Base-by-base conservation (phyloP, 306 rosid genomes). In the Dalbergia cultrata region DNA sequence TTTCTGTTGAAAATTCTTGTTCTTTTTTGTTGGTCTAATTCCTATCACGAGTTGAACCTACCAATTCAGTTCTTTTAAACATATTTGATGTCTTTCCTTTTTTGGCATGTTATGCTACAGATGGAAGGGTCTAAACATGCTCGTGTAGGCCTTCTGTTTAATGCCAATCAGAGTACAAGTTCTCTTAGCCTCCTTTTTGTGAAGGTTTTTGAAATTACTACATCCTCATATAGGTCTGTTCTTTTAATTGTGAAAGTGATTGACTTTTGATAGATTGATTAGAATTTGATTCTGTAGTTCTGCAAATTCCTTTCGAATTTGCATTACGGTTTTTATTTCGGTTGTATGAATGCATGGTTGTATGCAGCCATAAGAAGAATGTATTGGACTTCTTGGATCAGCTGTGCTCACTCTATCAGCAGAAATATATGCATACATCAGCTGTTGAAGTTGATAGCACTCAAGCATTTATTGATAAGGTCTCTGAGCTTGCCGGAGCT, bases 141-240 rank as follows among this genome's bases (percentile, higher is more conserved):
- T 84, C 92, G 99, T 70, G 82, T 93, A 17, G 98, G 98, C 33
- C 73, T 95, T 84, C 83, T 95, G 85, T 89, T 91, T 67, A 91
- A 66, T 81, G 81, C 83, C 83, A 89, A 88, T 76, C 86, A 84
- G 45, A 82, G 86, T 82, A 79, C 93, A 80, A 86, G 82, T 81
- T 79, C 81, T 54, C 77, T 82, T 69, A 81, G 86, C 82, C 86
- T 93, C 80, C 88, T 90, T 78, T 85, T 95, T 69, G 84, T 74
- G 78, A 93, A 91, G 88, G 89, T 50, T 74, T 93, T 93, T 82
- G 92, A 90, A 84, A 72, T 90, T 67, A 88, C 96, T 62, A 72
- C 86, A 70, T 91, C 97, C 71, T 89, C 87, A 43, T 85, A 89
- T 83, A 95, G 99, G 99, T 95, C 82, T 52, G 89, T 81, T 77